Conservation (phyloP, 148 eudicot genomes). For the Linanthus parryae region DNA sequence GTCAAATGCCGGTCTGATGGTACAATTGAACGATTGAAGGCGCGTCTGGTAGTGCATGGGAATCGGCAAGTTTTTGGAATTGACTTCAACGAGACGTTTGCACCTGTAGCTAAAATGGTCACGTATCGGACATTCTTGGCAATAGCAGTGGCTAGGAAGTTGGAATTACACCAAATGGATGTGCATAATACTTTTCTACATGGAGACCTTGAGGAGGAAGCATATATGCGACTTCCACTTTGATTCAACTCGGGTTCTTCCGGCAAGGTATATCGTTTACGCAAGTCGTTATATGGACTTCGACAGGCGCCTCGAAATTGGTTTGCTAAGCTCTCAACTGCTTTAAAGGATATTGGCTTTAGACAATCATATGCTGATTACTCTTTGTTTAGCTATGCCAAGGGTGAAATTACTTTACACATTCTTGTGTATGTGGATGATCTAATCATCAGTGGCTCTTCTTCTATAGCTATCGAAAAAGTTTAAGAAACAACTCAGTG, state of each 20-base stretch:
- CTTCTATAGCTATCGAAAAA: neutral
- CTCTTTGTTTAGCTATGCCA: neutral
- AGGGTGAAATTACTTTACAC: neutral
- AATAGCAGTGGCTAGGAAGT: neutral
- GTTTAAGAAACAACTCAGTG: neutral
- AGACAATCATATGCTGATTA: conserved; percentile 1
- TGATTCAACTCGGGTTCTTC: neutral
- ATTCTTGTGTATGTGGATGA: neutral
- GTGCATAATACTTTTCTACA: neutral
- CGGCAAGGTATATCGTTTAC: neutral
- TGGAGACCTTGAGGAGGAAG: conserved; percentile 2
- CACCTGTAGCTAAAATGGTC: neutral
- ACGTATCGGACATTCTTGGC: neutral
- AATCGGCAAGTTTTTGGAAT: neutral
- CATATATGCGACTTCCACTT: neutral
- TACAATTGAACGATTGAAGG: neutral
- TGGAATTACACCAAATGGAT: conserved; percentile 3
- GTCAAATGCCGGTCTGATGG: too few species aligned
- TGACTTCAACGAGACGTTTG: neutral
- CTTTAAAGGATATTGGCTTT: neutral
- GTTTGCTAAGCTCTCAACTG: neutral
- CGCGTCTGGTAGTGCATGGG: neutral
- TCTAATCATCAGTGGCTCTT: neutral
- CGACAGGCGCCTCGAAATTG: neutral
- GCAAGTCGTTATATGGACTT: too few species aligned